Conservation (phyloP, 2,329 filamentous ascomycete genomes). For the Neopestalotiopsis sp. region DNA sequence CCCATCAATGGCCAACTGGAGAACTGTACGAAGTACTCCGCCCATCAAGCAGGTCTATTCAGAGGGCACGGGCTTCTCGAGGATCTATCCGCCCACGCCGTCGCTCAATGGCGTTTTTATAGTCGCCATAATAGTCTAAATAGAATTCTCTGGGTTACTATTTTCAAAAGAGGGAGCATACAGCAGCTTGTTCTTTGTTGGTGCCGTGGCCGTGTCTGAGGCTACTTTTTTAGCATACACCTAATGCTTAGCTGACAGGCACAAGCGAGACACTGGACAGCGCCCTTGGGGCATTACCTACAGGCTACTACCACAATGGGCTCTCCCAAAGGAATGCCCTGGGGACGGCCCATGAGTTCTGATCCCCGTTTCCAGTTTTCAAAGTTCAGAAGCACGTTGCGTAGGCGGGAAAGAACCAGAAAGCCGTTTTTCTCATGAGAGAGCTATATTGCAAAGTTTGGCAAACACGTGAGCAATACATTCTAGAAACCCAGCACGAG, state of each 20-base stretch:
- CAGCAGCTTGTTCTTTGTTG: not conserved
- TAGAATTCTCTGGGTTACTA: not conserved
- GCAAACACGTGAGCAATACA: too few relatives aligned
- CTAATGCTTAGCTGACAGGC: constrained; percentile 1
- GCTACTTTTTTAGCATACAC: not conserved
- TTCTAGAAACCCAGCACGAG: too few relatives aligned
- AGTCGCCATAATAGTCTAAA: constrained; percentile 9
- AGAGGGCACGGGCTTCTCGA: not conserved
- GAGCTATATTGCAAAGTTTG: too few relatives aligned
- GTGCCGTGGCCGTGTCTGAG: not conserved
- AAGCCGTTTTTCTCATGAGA: too few relatives aligned
- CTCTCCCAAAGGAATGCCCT: not conserved
- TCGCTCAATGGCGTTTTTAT: not conserved
- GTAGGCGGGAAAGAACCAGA: too few relatives aligned
- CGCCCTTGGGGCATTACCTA: not conserved
- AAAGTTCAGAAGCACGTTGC: not conserved
- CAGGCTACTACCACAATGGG: not conserved
- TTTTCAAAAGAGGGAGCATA: not conserved
- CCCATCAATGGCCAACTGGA: not conserved
- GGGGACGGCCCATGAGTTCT: not conserved
- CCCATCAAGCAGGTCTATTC: not conserved
- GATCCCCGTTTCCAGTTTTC: not conserved
- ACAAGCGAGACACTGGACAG: constrained; percentile 2
- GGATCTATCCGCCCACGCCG: constrained; percentile 11
- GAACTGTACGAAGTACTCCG: not conserved